Evolutionary conservation across 495 filamentous ascomycete species (phyloP).

Genomic region (Penicillium bialowiezense): DNA sequence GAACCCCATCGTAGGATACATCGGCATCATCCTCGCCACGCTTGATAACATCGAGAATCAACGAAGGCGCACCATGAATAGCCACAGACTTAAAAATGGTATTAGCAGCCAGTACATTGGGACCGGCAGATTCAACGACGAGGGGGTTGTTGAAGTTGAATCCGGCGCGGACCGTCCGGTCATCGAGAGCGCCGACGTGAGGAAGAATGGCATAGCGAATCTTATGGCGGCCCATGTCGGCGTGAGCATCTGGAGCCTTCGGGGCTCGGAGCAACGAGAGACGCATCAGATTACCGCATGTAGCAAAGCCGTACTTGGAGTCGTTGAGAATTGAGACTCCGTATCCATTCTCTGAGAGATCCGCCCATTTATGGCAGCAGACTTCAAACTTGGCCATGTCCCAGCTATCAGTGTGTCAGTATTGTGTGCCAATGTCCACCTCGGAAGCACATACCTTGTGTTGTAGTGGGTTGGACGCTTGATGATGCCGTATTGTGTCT

Average conservation of each 20-base stretch:
- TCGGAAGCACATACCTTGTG: constrained; percentile 53
- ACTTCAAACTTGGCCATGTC: constrained; percentile 99
- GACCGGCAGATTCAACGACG: constrained; percentile 37
- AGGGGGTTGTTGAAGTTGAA: constrained; percentile 89
- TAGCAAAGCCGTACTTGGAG: constrained; percentile 95
- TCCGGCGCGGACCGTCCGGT: constrained; percentile 75
- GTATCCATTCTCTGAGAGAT: constrained; percentile 87
- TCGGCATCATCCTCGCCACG: constrained; percentile 95
- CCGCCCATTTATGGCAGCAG: constrained; percentile 97
- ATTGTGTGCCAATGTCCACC: not conserved
- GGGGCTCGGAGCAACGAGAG: constrained; percentile 83
- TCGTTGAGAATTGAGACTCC: constrained; percentile 95
- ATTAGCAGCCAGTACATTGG: constrained; percentile 10
- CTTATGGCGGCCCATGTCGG: constrained; percentile 90
- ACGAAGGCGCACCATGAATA: constrained; percentile 53
- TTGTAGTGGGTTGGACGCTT: constrained; percentile 92
- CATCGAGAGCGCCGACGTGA: constrained; percentile 67
- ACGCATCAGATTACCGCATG: constrained; percentile 86
- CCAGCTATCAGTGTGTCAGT: constrained; percentile 55
- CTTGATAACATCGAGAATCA: constrained; percentile 83
- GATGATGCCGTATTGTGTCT: constrained; percentile 89
- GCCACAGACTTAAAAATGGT: constrained; percentile 49
- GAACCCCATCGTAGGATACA: constrained; percentile 68
- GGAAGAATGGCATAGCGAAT: constrained; percentile 93
- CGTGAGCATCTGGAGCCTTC: constrained; percentile 94